Evolutionary conservation across 2,329 filamentous ascomycete genomes (phyloP).

Genomic region (Madurella fahalii): DNA sequence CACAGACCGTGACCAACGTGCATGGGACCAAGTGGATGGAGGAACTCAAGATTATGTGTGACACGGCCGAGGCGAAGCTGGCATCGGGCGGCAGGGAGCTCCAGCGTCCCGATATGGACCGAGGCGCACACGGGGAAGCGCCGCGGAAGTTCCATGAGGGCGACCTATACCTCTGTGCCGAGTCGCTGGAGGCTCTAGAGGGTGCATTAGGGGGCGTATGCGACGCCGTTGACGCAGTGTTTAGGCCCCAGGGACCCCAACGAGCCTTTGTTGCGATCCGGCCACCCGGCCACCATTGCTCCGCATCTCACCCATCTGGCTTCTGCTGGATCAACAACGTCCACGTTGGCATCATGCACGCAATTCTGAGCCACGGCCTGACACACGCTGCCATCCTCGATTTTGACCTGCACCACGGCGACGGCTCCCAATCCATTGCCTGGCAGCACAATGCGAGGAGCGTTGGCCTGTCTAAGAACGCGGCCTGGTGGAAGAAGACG

Average conservation of each 20-base stretch:
- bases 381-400: slow-evolving; percentile 94
- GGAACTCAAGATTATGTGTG: slow-evolving; percentile 81
- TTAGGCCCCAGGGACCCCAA: slow-evolving; percentile 57
- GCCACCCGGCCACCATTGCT: slow-evolving; percentile 94
- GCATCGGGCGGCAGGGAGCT: slow-evolving; percentile 76
- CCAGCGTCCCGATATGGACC: slow-evolving; percentile 60
- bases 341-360: slow-evolving; percentile 92
- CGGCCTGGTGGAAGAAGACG: slow-evolving; percentile 72
- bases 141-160: slow-evolving; percentile 71
- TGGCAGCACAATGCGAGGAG: slow-evolving; percentile 84
- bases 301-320: slow-evolving; percentile 80
- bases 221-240: slow-evolving; percentile 85
- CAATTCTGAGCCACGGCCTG: slow-evolving; percentile 73
- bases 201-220: slow-evolving; percentile 89
- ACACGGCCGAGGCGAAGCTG: slow-evolving; percentile 71
- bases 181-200: slow-evolving; percentile 83
- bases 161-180: slow-evolving; percentile 84
- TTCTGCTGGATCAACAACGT: slow-evolving; percentile 99
- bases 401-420: slow-evolving; percentile 87
- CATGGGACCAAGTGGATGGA: slow-evolving; percentile 93
- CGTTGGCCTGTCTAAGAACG: slow-evolving; percentile 61
- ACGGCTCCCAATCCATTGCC: slow-evolving; percentile 91
- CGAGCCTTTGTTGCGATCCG: slow-evolving; percentile 89
- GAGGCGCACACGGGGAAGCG: slow-evolving; percentile 40
- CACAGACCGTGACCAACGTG: slow-evolving; percentile 79